Base-by-base conservation (phyloP, 1,284 basidiomycete genomes). In the Ganoderma lucidum region DNA sequence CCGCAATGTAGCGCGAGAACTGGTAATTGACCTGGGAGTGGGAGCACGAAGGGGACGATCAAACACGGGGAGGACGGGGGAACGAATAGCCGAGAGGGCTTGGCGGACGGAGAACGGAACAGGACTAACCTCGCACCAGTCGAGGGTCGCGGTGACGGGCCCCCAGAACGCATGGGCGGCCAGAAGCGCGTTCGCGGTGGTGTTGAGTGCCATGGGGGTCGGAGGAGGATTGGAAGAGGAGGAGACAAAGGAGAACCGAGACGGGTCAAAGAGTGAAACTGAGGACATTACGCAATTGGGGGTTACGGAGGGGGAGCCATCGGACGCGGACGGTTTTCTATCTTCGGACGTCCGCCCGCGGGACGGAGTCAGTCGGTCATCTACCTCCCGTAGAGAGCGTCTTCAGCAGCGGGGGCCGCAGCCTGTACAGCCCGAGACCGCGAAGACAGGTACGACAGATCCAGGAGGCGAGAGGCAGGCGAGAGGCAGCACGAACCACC, bases 1-100 rank as follows among this genome's bases (percentile, higher is more conserved):
- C 90, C 35, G 90, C 90, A 64, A 92, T 83, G 73, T 91, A 91
- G 30, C 85, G 82, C 8, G 88, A 88, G 81, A 91, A 91, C 78
- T 91, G 89, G 78, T 92, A 90, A 75, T 92, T 92, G 51, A 85
- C 85, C 89, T 90, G 73, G 6, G 37, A 69, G 65, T 60, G 35
- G n/a, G 58, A 45, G 53, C 9, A 42, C 28, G 37, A 14, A 48
- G 67, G n/a, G 61, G 41, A 45, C 19, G 6, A 23, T 51, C 62
- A 64, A 64, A 45, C 23, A 35, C 30, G 39, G 23, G 41, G 32
- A 51, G 19, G 55, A 58, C 17, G 32, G 39, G 64, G 66, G 67
- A 23, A 69, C 48, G 66, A 17, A 64, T 6, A 39, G 32, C 42
- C 63, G 66, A 32, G 23, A 23, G 37, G 55, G 39, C 48, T 51